Base-by-base conservation (phyloP, 2,329 filamentous ascomycete genomes). In the Penicillium palitans region DNA sequence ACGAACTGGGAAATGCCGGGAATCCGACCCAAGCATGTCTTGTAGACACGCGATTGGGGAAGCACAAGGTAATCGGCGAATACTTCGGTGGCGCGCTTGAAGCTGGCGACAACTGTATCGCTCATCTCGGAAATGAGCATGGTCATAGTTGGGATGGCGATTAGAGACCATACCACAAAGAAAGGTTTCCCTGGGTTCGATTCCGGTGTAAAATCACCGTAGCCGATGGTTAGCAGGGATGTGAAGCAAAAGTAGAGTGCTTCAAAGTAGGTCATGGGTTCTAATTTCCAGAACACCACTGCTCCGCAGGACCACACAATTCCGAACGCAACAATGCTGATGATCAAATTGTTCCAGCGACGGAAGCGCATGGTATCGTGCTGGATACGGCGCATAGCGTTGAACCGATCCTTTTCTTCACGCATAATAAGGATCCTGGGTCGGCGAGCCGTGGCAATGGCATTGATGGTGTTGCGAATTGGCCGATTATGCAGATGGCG, bases 131-230 rank as follows among this genome's bases (percentile, higher is more conserved):
- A 89, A 62, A 96, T 90, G 13, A 97, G 82, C 19, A 96, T 87
- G 0, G 93, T 96, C 83, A 93, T 93, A 2, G 90, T 93, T 0
- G 93, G 93, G 3, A 96, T 81, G 0, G 92, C 91, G 27, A 96
- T 82, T 1, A 97, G 74, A 15, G 88, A 90, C 93, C 93, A 97
- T 56, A 96, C 87, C n/a, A 97, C 90, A 68, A 96, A 97, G 72
- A 96, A 96, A 0, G 90, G 86, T 55, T 90, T 87, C 1, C 90
- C 91, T 0, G 87, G 83, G 62, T 92, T 93, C 2, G 88, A 90
- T n/a, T 86, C 79, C 0, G 91, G 91, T 1, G 87, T 86, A 6
- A 88, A 74, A 64, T 96, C 91, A 4, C 93, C 93, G 66, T 96
- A 96, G 1, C 93, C 93, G 39, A 96, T 90, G 0, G 93, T 96